These are phyloP conservation scores for Chiua virens DNA, from an alignment of 768 basidiomycete species.

Conservation along the genomic window DNA sequence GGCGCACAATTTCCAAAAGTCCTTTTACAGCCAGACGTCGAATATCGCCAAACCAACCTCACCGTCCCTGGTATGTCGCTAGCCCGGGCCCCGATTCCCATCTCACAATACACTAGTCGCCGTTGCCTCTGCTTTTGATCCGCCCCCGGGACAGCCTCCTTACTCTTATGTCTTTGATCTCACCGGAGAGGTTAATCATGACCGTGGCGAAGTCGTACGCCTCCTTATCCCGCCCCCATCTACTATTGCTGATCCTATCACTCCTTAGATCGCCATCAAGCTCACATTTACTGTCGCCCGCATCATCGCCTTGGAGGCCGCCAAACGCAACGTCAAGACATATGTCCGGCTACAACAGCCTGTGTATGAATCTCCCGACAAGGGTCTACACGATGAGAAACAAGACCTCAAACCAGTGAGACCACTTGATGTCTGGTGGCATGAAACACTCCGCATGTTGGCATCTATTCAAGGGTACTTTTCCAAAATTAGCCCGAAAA, in stretches of 20 bases:
- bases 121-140: constrained; percentile 68
- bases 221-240: not conserved
- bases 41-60: constrained; percentile 82
- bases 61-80: constrained; percentile 61
- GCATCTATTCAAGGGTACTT: constrained; percentile 70
- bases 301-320: constrained; percentile 72
- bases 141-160: constrained; percentile 63
- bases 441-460: constrained; percentile 75
- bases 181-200: constrained; percentile 75
- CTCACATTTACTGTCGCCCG: constrained; percentile 70
- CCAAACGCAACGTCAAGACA: constrained; percentile 74
- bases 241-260: constrained; percentile 4
- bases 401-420: constrained; percentile 72
- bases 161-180: constrained; percentile 86
- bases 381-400: constrained; percentile 65
- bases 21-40: constrained; percentile 65
- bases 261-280: constrained; percentile 69
- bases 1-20: constrained; percentile 72
- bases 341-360: constrained; percentile 78
- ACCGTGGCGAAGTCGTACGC: constrained; percentile 72
- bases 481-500: not conserved
- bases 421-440: constrained; percentile 83
- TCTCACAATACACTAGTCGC: constrained; percentile 46
- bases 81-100: not conserved
- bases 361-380: constrained; percentile 74